These are phyloP conservation scores for Vitis hybrid DNA, from an alignment of 177 flowering plant genomes.

Conservation along the genomic window DNA sequence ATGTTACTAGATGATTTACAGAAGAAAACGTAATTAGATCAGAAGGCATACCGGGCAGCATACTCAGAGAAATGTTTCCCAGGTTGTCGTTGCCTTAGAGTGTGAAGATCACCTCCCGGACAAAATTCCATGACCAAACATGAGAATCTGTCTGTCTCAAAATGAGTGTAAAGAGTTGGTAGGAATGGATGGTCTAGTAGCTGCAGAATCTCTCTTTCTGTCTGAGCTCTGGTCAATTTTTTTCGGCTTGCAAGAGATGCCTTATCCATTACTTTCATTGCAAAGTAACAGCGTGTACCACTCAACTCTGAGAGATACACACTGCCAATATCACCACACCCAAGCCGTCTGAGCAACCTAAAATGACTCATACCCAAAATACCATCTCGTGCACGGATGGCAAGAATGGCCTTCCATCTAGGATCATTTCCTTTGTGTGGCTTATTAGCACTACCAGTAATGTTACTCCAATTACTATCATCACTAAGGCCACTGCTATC, in stretches of 20 bases:
- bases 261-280: constrained; percentile 90
- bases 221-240: constrained; percentile 75
- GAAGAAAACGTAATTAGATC: neutral
- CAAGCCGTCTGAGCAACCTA: constrained; percentile 66
- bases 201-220: constrained; percentile 82
- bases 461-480: constrained; percentile 79
- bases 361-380: constrained; percentile 81
- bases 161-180: constrained; percentile 80
- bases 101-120: constrained; percentile 83
- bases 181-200: constrained; percentile 79
- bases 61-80: constrained; percentile 79
- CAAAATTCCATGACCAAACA: constrained; percentile 85
- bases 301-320: constrained; percentile 80
- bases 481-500: constrained; percentile 83
- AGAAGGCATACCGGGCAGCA: constrained; percentile 60
- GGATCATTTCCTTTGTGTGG: constrained; percentile 91
- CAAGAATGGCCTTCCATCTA: constrained; percentile 79
- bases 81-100: constrained; percentile 76
- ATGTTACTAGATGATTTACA: neutral
- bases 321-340: constrained; percentile 83
- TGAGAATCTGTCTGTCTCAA: constrained; percentile 75
- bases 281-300: constrained; percentile 70
- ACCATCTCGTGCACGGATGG: constrained; percentile 70
- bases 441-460: constrained; percentile 74
- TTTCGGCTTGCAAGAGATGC: constrained; percentile 75